These are phyloP conservation scores for Rhodosorus marinus DNA, from an alignment of 23 red algal genomes.

Conservation along the genomic window DNA sequence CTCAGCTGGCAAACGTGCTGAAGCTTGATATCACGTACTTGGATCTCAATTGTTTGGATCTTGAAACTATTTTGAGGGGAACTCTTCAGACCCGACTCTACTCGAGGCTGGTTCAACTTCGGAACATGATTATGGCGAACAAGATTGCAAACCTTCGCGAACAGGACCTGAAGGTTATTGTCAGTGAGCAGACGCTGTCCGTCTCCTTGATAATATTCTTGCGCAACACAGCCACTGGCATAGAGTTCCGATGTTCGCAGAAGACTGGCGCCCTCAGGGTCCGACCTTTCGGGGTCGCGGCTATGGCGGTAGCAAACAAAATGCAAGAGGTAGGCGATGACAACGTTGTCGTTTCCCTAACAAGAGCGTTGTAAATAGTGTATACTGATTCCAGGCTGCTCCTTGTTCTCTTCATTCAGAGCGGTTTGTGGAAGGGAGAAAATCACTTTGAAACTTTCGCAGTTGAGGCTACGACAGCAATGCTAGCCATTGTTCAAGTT, in stretches of 20 bases:
- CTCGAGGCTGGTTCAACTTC: not conserved
- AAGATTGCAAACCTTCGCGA: too few relatives aligned
- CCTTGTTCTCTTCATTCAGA: not conserved
- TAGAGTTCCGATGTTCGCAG: too few relatives aligned
- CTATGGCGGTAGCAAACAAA: not conserved
- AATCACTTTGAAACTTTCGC: constrained; percentile 15
- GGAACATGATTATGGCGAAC: not conserved
- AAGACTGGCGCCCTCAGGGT: too few relatives aligned
- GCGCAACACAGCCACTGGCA: too few relatives aligned
- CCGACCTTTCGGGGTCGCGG: not conserved
- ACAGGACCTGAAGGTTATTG: too few relatives aligned
- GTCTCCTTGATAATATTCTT: too few relatives aligned
- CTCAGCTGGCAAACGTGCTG: not conserved
- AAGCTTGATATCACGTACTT: not conserved
- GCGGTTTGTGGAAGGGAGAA: constrained; percentile 18
- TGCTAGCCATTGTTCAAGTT: constrained; percentile 2
- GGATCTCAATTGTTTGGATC: not conserved
- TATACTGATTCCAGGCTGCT: not conserved
- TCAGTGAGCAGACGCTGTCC: too few relatives aligned
- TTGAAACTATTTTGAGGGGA: not conserved
- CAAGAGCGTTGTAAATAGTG: not conserved
- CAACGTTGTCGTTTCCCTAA: not conserved
- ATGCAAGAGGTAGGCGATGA: not conserved
- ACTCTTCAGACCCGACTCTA: not conserved
- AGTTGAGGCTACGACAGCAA: constrained; percentile 8